Conservation (phyloP, 179 eudicot species). For the Beta macrorhiza region DNA sequence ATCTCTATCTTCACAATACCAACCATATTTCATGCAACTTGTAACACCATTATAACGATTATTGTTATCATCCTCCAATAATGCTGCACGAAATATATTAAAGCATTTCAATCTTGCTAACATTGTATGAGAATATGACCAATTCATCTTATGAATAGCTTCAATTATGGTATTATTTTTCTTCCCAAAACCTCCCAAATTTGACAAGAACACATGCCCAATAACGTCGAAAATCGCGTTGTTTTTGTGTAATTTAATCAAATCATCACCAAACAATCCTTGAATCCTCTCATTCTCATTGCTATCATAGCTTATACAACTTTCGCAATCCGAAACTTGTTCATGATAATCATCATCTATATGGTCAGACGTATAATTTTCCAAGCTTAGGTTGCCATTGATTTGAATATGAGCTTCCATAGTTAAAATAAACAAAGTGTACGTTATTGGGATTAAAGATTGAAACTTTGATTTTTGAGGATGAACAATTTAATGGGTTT, state of each 20-base stretch:
- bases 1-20: constrained; percentile 19
- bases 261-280: not conserved
- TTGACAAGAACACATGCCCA: not conserved
- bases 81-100: not conserved
- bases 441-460: too few species aligned
- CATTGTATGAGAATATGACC: not conserved
- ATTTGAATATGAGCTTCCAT: too few species aligned
- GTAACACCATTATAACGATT: not conserved
- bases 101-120: constrained; percentile 9
- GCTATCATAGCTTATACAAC: not conserved
- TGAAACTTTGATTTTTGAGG: not conserved
- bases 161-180: not conserved
- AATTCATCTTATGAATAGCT: constrained; percentile 13
- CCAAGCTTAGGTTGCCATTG: not conserved
- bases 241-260: not conserved
- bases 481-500: not conserved
- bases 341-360: not conserved
- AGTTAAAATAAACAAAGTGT: too few species aligned
- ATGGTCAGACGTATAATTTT: not conserved
- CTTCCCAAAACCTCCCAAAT: not conserved
- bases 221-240: not conserved
- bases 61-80: not conserved
- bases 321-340: constrained; percentile 7
- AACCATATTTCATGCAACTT: constrained; percentile 4
- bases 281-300: not conserved